A percentile compares a stretch with the other conserved stretches of the same genome.
Conservation (phyloP, 768 basidiomycete genomes). For the Leucogyrophana mollusca region DNA sequence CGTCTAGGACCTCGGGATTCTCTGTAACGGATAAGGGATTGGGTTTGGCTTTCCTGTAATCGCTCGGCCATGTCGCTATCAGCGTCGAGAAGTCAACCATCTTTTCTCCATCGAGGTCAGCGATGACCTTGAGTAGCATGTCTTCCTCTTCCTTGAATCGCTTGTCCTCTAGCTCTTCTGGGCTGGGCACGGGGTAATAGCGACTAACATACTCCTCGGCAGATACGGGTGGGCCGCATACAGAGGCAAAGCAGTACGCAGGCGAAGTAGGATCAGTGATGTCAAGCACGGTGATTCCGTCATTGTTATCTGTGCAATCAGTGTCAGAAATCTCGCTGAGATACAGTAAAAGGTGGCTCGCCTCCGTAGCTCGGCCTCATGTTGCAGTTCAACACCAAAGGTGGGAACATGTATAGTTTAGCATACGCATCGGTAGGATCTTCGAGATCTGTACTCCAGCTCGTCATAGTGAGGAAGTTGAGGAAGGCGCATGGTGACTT, state of each 20-base stretch:
- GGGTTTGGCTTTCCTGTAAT: conserved; percentile 14
- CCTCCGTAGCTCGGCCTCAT: conserved; percentile 27
- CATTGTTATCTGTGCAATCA: conserved; percentile 28
- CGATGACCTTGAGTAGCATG: background rate
- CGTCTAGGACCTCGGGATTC: background rate
- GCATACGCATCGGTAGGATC: conserved; percentile 8
- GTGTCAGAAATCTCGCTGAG: too few relatives aligned
- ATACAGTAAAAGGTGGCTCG: conserved; percentile 14
- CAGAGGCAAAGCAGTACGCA: conserved; percentile 25
- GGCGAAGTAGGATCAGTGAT: conserved; percentile 27
- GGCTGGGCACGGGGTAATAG: background rate
- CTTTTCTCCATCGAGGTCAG: conserved; percentile 11
- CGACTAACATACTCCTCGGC: conserved; percentile 15
- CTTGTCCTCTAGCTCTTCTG: conserved; percentile 1
- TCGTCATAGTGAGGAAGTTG: conserved; percentile 26
- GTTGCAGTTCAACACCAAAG: conserved; percentile 14
- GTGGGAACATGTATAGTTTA: conserved; percentile 15
- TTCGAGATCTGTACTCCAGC: conserved; percentile 30
- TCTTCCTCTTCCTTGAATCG: background rate
- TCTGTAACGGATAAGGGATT: conserved; percentile 7
- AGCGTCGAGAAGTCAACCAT: conserved; percentile 18
- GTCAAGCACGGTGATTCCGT: conserved; percentile 35
- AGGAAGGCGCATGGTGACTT: conserved; percentile 33
- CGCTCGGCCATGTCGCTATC: conserved; percentile 24
- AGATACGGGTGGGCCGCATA: conserved; percentile 12